A percentile compares a stretch with the other conserved stretches of the same genome.
phyloP scores from a whole-genome alignment of 352 stramenopile species.

The Thalassiosira exigua region DNA sequence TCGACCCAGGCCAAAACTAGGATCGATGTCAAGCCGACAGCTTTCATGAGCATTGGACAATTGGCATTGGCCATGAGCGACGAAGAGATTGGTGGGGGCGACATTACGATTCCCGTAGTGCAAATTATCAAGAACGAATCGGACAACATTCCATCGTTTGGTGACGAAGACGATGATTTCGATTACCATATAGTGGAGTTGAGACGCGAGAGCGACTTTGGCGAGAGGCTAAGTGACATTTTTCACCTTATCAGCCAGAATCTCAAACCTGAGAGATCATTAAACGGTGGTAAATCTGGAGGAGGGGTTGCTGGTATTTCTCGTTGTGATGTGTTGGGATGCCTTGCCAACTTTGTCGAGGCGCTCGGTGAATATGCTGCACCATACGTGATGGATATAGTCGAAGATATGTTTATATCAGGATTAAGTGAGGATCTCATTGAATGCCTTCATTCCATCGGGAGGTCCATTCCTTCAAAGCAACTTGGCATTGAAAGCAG shows the following conservation, averaged over 20 bases:
- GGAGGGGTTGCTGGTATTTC: constrained; percentile 28
- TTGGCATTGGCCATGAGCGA: constrained; percentile 91
- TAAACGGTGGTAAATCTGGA: constrained; percentile 16
- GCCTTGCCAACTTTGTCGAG: constrained; percentile 87
- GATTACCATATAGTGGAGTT: constrained; percentile 72
- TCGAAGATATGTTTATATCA: constrained; percentile 88
- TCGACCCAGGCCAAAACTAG: constrained; percentile 23
- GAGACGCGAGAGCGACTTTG: constrained; percentile 67
- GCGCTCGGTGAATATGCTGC: constrained; percentile 81
- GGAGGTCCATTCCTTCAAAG: constrained; percentile 88
- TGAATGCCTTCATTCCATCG: constrained; percentile 91
- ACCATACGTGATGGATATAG: constrained; percentile 79
- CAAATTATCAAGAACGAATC: constrained; percentile 71
- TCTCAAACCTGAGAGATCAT: constrained; percentile 36
- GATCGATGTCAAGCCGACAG: constrained; percentile 85
- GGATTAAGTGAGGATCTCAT: constrained; percentile 94
- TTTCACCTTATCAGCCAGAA: constrained; percentile 78
- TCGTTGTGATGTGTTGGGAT: constrained; percentile 84
- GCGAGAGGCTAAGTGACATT: constrained; percentile 71
- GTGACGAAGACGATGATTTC: constrained; percentile 29
- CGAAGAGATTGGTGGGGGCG: constrained; percentile 86
- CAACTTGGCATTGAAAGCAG: constrained; percentile 92
- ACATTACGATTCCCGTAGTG: constrained; percentile 65
- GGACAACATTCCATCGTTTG: background rate
- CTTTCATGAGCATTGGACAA: constrained; percentile 92